Percentiles rank a stretch among this genome's conserved stretches.
Evolutionary conservation across 148 eudicot genomes (phyloP).

Genomic region (Rhododendron vialii): DNA sequence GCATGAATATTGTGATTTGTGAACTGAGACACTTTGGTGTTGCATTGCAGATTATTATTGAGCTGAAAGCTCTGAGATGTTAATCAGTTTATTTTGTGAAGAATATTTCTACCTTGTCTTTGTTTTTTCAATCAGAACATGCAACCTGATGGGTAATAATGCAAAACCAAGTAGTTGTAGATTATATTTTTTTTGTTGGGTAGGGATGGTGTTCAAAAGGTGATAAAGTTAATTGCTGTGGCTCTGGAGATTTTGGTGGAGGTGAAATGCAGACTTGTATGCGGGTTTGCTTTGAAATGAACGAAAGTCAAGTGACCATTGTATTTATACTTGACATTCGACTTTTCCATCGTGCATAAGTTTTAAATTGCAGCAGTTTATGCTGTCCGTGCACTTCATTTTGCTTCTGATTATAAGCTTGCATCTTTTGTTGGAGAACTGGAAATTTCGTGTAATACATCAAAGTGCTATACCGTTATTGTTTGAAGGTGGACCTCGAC

Average conservation of each 20-base stretch:
- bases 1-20: neutral
- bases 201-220: neutral
- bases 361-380: neutral
- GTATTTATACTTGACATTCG: neutral
- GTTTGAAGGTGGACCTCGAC: slow-evolving; percentile 84
- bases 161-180: neutral
- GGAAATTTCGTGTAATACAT: neutral
- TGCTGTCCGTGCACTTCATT: neutral
- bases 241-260: neutral
- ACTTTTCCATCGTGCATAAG: neutral
- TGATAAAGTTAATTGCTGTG: neutral
- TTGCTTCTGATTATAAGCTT: neutral
- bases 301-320: neutral
- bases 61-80: neutral
- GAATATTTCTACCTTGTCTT: neutral
- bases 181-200: neutral
- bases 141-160: neutral
- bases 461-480: slow-evolving; percentile 6
- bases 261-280: neutral
- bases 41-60: neutral
- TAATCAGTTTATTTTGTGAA: neutral
- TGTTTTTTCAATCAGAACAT: neutral
- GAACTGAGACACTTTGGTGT: neutral
- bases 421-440: neutral
- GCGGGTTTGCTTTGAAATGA: neutral